Evolutionary conservation across 192 early-diverging fungal genomes (phyloP).

Genomic region (Lobosporangium transversale): DNA sequence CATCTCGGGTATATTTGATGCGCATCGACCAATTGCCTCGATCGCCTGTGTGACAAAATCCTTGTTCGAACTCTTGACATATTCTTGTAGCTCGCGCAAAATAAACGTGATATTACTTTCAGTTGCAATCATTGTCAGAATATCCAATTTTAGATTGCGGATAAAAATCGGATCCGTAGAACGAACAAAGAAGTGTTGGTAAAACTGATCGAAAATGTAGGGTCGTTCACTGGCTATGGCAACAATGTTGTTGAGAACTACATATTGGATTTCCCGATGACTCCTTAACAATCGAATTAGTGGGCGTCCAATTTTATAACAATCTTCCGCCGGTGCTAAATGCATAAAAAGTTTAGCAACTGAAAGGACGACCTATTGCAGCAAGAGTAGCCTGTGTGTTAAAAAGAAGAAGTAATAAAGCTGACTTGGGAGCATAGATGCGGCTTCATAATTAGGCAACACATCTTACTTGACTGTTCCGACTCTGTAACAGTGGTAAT

Average conservation of each 20-base stretch:
- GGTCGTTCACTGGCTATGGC: slow-evolving; percentile 78
- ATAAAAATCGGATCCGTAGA: slow-evolving; percentile 82
- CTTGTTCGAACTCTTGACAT: slow-evolving; percentile 72
- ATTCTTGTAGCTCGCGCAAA: slow-evolving; percentile 78
- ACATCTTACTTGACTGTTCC: slow-evolving; percentile 83
- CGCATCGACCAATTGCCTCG: slow-evolving; percentile 69
- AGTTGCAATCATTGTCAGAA: slow-evolving; percentile 75
- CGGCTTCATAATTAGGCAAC: too few species aligned
- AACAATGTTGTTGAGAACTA: slow-evolving; percentile 79
- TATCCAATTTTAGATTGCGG: slow-evolving; percentile 85
- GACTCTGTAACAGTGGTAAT: slow-evolving; percentile 80
- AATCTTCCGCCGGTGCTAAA: slow-evolving; percentile 65
- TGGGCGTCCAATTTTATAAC: slow-evolving; percentile 70
- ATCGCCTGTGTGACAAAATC: slow-evolving; percentile 74
- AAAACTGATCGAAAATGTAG: slow-evolving; percentile 73
- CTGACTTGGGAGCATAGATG: too few species aligned
- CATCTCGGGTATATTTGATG: slow-evolving; percentile 64
- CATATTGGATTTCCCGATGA: slow-evolving; percentile 81
- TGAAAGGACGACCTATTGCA: slow-evolving; percentile 72
- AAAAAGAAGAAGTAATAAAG: slow-evolving; percentile 1
- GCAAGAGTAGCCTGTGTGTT: too few species aligned
- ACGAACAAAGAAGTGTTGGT: slow-evolving; percentile 84
- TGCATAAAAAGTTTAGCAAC: slow-evolving; percentile 76
- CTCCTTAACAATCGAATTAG: slow-evolving; percentile 79
- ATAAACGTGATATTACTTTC: slow-evolving; percentile 74